Conservation (phyloP, 1,284 basidiomycete species). For the Pseudozyma thailandica region DNA sequence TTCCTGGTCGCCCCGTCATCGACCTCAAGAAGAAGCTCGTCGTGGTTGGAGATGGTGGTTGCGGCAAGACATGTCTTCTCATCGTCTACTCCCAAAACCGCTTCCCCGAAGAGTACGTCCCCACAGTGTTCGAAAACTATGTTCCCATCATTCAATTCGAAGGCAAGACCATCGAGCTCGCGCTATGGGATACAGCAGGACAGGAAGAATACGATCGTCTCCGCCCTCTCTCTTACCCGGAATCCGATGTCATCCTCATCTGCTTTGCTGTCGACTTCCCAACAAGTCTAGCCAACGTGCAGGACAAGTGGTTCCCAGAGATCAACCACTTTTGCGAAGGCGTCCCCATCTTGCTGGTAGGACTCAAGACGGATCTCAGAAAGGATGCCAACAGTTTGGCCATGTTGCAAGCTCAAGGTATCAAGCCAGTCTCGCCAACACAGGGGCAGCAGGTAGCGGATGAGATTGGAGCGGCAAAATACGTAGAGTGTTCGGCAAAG, state of each 20-base stretch:
- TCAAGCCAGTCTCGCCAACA: constrained; percentile 80
- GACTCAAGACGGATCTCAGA: constrained; percentile 85
- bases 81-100: constrained; percentile 92
- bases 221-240: constrained; percentile 79
- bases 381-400: constrained; percentile 85
- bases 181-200: constrained; percentile 94
- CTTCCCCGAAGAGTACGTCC: constrained; percentile 95
- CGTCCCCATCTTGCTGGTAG: constrained; percentile 91
- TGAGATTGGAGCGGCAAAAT: constrained; percentile 89
- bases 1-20: constrained; percentile 53
- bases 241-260: constrained; percentile 91
- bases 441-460: constrained; percentile 75
- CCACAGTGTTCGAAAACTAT: constrained; percentile 91
- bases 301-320: constrained; percentile 98
- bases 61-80: constrained; percentile 78
- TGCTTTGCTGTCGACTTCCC: constrained; percentile 93
- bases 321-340: constrained; percentile 96
- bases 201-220: constrained; percentile 78
- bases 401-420: constrained; percentile 93
- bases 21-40: constrained; percentile 65
- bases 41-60: constrained; percentile 81
- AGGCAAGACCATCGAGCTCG: constrained; percentile 89
- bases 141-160: constrained; percentile 90
- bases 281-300: constrained; percentile 90
- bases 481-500: constrained; percentile 94